phyloP scores from a whole-genome alignment of 257 asterid genomes.

The Marsdenia floribunda region DNA sequence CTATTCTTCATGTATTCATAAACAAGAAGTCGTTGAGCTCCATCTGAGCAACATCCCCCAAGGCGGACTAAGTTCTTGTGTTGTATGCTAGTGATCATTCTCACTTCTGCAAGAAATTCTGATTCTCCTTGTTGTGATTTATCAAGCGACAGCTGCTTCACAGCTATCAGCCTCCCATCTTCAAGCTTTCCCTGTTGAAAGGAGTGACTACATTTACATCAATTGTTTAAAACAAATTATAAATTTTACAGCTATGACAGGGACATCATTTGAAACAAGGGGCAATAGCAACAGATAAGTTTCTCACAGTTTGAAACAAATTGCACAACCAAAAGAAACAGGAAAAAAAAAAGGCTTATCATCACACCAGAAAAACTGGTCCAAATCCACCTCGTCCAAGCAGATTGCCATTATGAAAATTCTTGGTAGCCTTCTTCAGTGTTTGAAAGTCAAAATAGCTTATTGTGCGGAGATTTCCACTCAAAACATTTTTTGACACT shows the following conservation, averaged over 20 bases:
- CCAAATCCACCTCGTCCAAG: constrained; percentile 93
- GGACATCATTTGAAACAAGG: neutral
- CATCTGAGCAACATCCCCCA: constrained; percentile 74
- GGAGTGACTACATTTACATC: neutral
- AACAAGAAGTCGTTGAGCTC: constrained; percentile 65
- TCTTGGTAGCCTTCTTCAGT: constrained; percentile 67
- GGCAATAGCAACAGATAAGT: neutral
- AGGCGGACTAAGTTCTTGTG: constrained; percentile 82
- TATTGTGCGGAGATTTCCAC: constrained; percentile 53
- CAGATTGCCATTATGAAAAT: constrained; percentile 52
- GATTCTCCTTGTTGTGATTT: constrained; percentile 80
- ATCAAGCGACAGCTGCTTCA: constrained; percentile 55
- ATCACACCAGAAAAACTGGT: constrained; percentile 62
- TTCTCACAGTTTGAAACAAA: neutral
- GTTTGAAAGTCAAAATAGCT: constrained; percentile 54
- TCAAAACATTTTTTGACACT: constrained; percentile 39
- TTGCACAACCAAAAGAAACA: neutral
- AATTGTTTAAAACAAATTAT: neutral
- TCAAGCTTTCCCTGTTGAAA: constrained; percentile 53
- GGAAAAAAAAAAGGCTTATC: neutral
- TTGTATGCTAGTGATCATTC: constrained; percentile 70
- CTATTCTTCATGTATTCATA: constrained; percentile 78
- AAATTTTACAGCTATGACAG: neutral
- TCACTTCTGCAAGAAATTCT: constrained; percentile 65
- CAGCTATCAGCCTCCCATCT: constrained; percentile 56